Evolutionary conservation across 169 alveolate species (phyloP).

Genomic region (Eimeria tenella): DNA sequence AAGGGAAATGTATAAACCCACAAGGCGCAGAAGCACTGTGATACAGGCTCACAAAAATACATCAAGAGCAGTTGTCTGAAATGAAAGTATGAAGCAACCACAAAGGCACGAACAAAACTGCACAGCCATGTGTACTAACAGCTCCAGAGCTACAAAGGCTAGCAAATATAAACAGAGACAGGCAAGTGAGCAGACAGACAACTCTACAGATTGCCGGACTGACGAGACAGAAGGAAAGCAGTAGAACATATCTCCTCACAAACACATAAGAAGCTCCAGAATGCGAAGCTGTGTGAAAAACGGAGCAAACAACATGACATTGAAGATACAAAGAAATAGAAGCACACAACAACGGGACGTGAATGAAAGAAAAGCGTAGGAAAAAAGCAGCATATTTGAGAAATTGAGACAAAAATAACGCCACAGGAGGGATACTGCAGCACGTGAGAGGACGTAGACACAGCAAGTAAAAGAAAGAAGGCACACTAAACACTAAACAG

Average conservation of each 20-base stretch:
- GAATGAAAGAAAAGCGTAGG: not conserved
- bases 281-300: not conserved
- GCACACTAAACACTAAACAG: not conserved
- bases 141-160: too few relatives aligned
- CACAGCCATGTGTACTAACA: too few relatives aligned
- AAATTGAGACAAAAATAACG: not conserved
- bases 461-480: not conserved
- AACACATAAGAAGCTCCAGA: not conserved
- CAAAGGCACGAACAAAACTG: too few relatives aligned
- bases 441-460: not conserved
- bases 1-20: not conserved
- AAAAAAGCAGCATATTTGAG: not conserved
- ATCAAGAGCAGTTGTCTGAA: not conserved
- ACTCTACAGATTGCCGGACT: too few relatives aligned
- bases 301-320: not conserved
- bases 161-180: not conserved
- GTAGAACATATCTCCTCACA: not conserved
- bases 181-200: not conserved
- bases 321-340: not conserved
- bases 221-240: too few relatives aligned
- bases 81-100: too few relatives aligned
- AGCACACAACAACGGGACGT: not conserved
- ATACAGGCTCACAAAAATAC: not conserved
- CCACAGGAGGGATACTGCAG: not conserved
- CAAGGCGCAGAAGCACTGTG: not conserved